A percentile compares a stretch with the other conserved stretches of the same genome.
phyloP scores from a whole-genome alignment of 1,139 yeast species.

The Candida tetrigidarum region DNA sequence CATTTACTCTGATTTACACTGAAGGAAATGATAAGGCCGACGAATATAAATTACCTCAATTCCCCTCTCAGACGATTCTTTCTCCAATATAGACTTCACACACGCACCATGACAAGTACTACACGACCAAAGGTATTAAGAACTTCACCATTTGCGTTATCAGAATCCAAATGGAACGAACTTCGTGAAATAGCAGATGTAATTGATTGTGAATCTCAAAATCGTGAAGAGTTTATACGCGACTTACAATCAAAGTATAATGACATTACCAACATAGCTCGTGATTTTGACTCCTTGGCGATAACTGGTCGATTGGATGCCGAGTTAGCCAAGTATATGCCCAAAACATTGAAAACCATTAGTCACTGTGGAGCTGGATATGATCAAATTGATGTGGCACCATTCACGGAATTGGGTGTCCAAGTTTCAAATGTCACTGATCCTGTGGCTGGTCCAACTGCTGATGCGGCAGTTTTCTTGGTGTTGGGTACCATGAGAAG shows the following conservation, averaged over 20 bases:
- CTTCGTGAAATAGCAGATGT: constrained; percentile 52
- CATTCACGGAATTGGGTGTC: constrained; percentile 51
- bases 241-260: constrained; percentile 53
- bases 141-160: constrained; percentile 55
- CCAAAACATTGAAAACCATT: constrained; percentile 61
- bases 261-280: constrained; percentile 50
- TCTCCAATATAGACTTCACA: not conserved
- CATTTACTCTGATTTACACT: not conserved
- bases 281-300: constrained; percentile 49
- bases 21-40: not conserved
- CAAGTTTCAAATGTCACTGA: constrained; percentile 74
- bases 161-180: constrained; percentile 60
- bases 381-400: constrained; percentile 70
- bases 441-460: constrained; percentile 78
- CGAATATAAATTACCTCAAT: not conserved
- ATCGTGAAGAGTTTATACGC: constrained; percentile 50
- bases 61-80: not conserved
- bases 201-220: constrained; percentile 43
- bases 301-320: constrained; percentile 76
- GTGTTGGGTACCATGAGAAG: constrained; percentile 69
- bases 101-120: not conserved
- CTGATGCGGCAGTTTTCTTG: constrained; percentile 73
- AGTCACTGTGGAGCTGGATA: constrained; percentile 93
- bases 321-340: constrained; percentile 65
- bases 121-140: constrained; percentile 57